Evolutionary conservation across 495 filamentous ascomycete species (phyloP).

Genomic region (Aspergillus nidulans): DNA sequence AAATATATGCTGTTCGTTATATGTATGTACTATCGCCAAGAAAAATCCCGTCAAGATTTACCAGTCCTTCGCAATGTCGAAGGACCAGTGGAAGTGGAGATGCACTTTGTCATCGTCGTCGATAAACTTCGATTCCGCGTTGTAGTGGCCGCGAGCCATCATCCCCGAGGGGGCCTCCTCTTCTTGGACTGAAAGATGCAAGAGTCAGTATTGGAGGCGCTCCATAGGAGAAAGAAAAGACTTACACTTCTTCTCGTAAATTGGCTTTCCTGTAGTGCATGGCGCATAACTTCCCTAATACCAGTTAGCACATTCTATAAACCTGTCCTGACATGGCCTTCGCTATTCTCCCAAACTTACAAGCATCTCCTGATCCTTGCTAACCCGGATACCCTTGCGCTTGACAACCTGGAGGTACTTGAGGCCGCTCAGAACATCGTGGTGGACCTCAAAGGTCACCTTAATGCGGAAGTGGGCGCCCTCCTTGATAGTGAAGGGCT

Average conservation of each 20-base stretch:
- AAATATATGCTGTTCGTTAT: slow-evolving; percentile 18
- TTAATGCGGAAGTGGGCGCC: slow-evolving; percentile 88
- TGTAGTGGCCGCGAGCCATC: slow-evolving; percentile 80
- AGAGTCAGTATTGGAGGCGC: neutral
- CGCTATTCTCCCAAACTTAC: no score
- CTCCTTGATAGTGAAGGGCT: slow-evolving; percentile 97
- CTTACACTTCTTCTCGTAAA: slow-evolving; percentile 90
- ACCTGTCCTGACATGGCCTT: no score
- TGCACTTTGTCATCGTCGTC: slow-evolving; percentile 88
- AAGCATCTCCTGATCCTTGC: slow-evolving; percentile 96
- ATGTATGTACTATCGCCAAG: slow-evolving; percentile 11
- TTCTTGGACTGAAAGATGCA: slow-evolving; percentile 61
- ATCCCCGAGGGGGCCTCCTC: slow-evolving; percentile 90
- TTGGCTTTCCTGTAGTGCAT: slow-evolving; percentile 74
- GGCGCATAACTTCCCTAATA: slow-evolving; percentile 78
- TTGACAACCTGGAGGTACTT: slow-evolving; percentile 94
- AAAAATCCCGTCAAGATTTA: slow-evolving; percentile 18
- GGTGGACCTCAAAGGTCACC: slow-evolving; percentile 88
- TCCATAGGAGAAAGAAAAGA: neutral
- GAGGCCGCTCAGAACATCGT: slow-evolving; percentile 87
- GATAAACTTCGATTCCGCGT: slow-evolving; percentile 77
- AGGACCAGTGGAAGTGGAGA: slow-evolving; percentile 86
- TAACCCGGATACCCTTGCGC: slow-evolving; percentile 74
- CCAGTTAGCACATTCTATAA: slow-evolving; percentile 1
- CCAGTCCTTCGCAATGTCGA: slow-evolving; percentile 96